Conservation (phyloP, 768 basidiomycete species). For the Xerocomellus dryophilus region DNA sequence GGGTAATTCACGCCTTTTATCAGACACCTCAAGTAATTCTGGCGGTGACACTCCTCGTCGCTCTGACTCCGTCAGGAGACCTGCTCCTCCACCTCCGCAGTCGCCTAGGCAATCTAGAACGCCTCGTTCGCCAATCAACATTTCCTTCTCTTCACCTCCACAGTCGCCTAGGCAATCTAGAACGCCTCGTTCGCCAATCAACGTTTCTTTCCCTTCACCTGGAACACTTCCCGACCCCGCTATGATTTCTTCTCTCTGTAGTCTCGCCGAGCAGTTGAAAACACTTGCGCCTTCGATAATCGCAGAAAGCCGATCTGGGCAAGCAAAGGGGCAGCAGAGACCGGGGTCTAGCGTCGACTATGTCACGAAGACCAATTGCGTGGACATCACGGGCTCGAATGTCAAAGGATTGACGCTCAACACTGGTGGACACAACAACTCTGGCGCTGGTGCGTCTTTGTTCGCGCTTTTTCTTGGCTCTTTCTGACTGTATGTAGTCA, state of each 20-base stretch:
- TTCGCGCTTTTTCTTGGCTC: background rate
- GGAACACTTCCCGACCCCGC: background rate
- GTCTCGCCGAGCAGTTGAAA: background rate
- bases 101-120: background rate
- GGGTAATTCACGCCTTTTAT: background rate
- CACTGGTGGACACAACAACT: background rate
- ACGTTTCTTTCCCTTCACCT: background rate
- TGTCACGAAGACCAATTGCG: slow-evolving; percentile 1
- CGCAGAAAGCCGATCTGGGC: background rate
- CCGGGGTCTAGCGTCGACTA: too few species aligned
- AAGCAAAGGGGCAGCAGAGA: background rate
- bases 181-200: too few species aligned
- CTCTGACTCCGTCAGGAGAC: slow-evolving; percentile 2
- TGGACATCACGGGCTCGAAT: background rate
- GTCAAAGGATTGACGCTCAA: slow-evolving; percentile 11
- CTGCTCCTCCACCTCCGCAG: slow-evolving; percentile 5
- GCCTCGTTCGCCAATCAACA: background rate
- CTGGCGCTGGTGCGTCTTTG: slow-evolving; percentile 14
- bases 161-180: background rate
- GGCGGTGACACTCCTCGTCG: background rate
- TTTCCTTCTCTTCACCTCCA: background rate
- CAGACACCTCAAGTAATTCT: background rate
- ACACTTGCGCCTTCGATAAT: background rate
- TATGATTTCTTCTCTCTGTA: background rate
- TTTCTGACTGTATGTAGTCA: slow-evolving; percentile 4